These are phyloP conservation scores for Thielaviopsis musarum DNA, from an alignment of 2,329 filamentous ascomycete genomes.

Conservation along the genomic window DNA sequence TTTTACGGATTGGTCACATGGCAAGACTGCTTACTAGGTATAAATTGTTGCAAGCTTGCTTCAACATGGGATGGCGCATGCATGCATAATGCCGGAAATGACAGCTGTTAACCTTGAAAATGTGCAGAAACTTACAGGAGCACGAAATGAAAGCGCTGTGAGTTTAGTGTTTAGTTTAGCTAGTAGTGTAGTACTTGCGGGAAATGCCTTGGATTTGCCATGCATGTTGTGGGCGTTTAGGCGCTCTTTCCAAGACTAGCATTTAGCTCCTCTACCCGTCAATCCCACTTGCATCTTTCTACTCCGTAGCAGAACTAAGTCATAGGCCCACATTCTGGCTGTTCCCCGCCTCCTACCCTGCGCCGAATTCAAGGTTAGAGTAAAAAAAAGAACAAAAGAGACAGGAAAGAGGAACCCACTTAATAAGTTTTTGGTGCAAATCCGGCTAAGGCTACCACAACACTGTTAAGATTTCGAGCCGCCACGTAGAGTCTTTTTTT, in stretches of 20 bases:
- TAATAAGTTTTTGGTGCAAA: not conserved
- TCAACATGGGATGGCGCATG: not conserved
- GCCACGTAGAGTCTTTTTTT: slow-evolving; percentile 6
- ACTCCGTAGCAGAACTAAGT: not conserved
- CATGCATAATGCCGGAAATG: not conserved
- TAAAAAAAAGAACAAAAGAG: not conserved
- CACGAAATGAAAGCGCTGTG: no score
- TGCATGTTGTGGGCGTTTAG: no score
- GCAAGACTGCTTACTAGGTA: not conserved
- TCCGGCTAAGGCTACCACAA: not conserved
- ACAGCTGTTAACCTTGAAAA: not conserved
- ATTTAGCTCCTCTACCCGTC: not conserved
- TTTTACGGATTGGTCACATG: not conserved
- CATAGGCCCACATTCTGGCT: not conserved
- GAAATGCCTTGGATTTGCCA: no score
- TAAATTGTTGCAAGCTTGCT: not conserved
- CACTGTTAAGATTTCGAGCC: not conserved
- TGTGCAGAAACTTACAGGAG: no score
- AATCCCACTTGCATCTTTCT: not conserved
- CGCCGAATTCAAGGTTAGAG: not conserved
- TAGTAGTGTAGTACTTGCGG: no score
- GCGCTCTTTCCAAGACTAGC: not conserved
- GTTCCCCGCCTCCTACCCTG: not conserved
- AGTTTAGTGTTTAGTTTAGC: no score
- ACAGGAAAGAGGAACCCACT: not conserved